Percentiles rank a stretch among this genome's conserved stretches.
Evolutionary conservation across 169 alveolate species (phyloP).

Genomic region (Plasmodium coatneyi): DNA sequence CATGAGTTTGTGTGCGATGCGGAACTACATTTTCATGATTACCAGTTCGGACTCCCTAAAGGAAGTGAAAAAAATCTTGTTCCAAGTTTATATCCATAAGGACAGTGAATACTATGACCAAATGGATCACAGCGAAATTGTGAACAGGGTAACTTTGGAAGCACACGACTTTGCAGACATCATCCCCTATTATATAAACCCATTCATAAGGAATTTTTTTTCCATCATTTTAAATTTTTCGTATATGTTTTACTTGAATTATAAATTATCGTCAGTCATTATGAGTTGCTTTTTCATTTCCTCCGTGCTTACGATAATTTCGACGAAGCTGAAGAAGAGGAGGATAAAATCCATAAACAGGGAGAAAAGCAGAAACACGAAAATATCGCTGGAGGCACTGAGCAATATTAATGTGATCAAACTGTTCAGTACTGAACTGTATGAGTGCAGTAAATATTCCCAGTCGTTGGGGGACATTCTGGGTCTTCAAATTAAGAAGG

Average conservation of each 20-base stretch:
- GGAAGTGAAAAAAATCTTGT: slow-evolving; percentile 20
- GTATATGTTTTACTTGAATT: slow-evolving; percentile 35
- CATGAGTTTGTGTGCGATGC: slow-evolving; percentile 8
- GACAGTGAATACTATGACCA: slow-evolving; percentile 40
- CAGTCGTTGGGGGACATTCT: slow-evolving; percentile 18
- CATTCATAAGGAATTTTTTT: slow-evolving; percentile 38
- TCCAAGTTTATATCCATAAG: slow-evolving; percentile 26
- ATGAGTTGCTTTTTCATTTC: slow-evolving; percentile 23
- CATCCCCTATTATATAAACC: slow-evolving; percentile 54
- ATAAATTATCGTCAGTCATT: slow-evolving; percentile 8
- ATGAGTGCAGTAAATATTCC: slow-evolving; percentile 24
- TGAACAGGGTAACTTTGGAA: slow-evolving; percentile 38
- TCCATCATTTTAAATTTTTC: slow-evolving; percentile 37
- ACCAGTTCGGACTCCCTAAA: slow-evolving; percentile 20
- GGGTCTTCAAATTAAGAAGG: slow-evolving; percentile 21
- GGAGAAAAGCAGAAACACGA: neutral
- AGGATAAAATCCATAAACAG: slow-evolving; percentile 18
- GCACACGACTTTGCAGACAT: slow-evolving; percentile 52
- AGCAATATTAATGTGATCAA: slow-evolving; percentile 36
- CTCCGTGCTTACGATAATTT: slow-evolving; percentile 28
- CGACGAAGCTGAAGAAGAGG: slow-evolving; percentile 21
- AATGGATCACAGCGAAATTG: slow-evolving; percentile 14
- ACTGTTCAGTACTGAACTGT: slow-evolving; percentile 26
- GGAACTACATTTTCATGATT: slow-evolving; percentile 38
- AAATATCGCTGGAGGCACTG: slow-evolving; percentile 24